Percentiles rank a stretch among this genome's conserved stretches.
These are phyloP conservation scores for Agrocybe pediades DNA, from an alignment of 768 basidiomycete species.

Conservation along the genomic window DNA sequence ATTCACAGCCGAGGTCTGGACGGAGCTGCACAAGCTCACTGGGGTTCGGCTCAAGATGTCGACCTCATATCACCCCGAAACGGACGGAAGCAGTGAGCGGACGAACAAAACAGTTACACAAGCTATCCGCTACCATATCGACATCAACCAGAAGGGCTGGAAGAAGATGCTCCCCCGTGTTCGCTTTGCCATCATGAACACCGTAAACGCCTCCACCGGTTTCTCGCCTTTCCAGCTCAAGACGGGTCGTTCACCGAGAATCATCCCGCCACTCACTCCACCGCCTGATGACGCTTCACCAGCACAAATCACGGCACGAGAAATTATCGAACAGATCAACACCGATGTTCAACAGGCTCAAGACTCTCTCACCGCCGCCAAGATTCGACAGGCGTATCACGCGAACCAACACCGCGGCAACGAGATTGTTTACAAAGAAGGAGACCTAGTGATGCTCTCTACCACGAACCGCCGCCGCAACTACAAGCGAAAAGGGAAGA, in stretches of 20 bases:
- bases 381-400: constrained; percentile 27
- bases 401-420: constrained; percentile 27
- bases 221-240: constrained; percentile 34
- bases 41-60: constrained; percentile 34
- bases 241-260: constrained; percentile 18
- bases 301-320: neutral
- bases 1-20: constrained; percentile 32
- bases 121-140: constrained; percentile 26
- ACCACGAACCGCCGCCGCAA: constrained; percentile 29
- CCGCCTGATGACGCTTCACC: constrained; percentile 4
- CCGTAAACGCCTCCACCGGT: constrained; percentile 29
- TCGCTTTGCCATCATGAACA: constrained; percentile 36
- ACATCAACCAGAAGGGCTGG: constrained; percentile 35
- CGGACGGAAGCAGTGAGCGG: constrained; percentile 34
- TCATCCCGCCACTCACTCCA: constrained; percentile 27
- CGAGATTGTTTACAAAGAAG: constrained; percentile 25
- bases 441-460: constrained; percentile 38
- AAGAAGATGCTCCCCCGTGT: constrained; percentile 22
- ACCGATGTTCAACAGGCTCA: constrained; percentile 7
- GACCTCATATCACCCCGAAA: constrained; percentile 38
- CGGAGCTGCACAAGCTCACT: constrained; percentile 22
- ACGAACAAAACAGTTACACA: constrained; percentile 37
- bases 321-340: neutral
- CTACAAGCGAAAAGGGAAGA: constrained; percentile 29
- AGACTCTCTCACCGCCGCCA: constrained; percentile 1